Base-by-base conservation (phyloP, 352 stramenopile species). In the Blastocystis sp. region DNA sequence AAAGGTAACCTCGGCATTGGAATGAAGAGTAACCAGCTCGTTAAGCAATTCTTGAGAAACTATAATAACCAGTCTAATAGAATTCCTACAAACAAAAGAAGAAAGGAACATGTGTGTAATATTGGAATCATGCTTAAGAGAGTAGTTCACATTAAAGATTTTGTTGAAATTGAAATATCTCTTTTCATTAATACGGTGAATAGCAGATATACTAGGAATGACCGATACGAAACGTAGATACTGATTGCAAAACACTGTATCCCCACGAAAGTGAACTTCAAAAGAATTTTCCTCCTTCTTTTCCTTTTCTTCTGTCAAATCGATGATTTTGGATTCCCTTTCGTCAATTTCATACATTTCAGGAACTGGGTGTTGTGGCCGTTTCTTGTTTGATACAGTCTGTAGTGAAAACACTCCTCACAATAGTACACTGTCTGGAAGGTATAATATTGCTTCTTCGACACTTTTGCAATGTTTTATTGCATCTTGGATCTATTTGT, bases 201-300 rank as follows among this genome's bases (percentile, higher is more conserved):
- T 43, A 0, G n/a, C 24, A 32, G 27, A 14, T 6, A 80, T 42
- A 24, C 69, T 80, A 35, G 12, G 42, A 3, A 21, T 59, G 14
- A 61, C 6, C n/a, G 21, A 80, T 32, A 19, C 24, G 24, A 35
- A 59, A 57, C 59, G 43, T 4, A 43, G 4, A 32, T 52, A 80
- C 69, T 35, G 39, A 58, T 80, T 80, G n/a, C n/a, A 32, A 59
- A 80, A 80, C 21, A 80, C 9, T 11, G 69, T 80, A n/a, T 80
- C 46, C 56, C 69, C 69, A 12, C 46, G 39, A 59, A 80, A 80
- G 35, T 80, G 69, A 35, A 80, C 69, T 43, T 46, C 24, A 37
- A 39, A 21, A 75, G 65, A 59, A 63, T 80, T 52, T 24, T 58
- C 21, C n/a, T 80, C 69, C 39, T 24, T n/a, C 21, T 27, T n/a